Conservation (phyloP, 257 asterid species). For the Fraxinus pennsylvanica region DNA sequence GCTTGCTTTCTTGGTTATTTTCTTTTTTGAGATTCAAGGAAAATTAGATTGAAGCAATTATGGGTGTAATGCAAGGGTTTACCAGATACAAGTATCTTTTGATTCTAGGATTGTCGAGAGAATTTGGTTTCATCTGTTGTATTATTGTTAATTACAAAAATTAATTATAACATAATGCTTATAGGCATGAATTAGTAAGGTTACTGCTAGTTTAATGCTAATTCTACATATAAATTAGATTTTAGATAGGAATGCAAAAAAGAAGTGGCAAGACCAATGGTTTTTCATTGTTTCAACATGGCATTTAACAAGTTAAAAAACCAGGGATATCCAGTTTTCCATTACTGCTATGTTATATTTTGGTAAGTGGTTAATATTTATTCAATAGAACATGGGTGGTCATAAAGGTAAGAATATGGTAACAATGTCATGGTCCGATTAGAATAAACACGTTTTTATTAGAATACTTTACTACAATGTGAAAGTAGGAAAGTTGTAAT, state of each 20-base stretch:
- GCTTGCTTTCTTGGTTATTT: not conserved
- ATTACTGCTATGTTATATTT: too few relatives aligned
- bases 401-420: too few relatives aligned
- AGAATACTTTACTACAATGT: too few relatives aligned
- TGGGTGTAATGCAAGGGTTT: not conserved
- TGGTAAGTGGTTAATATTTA: too few relatives aligned
- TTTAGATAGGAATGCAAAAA: not conserved
- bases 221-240: not conserved
- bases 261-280: not conserved
- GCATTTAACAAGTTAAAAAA: not conserved
- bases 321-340: not conserved
- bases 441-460: too few relatives aligned
- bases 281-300: not conserved
- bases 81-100: not conserved
- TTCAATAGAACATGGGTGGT: too few relatives aligned
- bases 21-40: not conserved
- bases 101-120: not conserved
- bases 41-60: not conserved
- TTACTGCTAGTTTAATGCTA: not conserved
- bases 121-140: not conserved
- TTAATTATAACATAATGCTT: not conserved
- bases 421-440: too few relatives aligned
- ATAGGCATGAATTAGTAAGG: not conserved
- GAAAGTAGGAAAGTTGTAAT: too few relatives aligned
- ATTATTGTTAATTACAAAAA: not conserved